phyloP scores from a whole-genome alignment of 2,329 filamentous ascomycete species.

The Raffaelea albimanens region DNA sequence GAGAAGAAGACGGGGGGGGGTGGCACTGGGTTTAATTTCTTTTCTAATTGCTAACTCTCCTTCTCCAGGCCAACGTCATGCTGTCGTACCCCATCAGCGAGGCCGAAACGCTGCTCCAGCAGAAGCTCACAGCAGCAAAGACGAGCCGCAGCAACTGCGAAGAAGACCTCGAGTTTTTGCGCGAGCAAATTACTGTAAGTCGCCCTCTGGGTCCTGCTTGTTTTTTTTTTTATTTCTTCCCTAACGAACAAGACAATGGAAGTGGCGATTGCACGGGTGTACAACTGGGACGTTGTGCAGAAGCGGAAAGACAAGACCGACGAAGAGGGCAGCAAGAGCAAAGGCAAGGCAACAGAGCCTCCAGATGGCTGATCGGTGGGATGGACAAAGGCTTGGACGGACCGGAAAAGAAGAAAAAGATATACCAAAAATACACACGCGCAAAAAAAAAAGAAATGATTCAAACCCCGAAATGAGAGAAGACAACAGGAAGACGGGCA shows the following conservation, averaged over 20 bases:
- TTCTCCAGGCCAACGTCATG: slow-evolving; percentile 81
- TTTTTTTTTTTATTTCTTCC: not conserved
- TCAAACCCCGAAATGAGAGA: no score
- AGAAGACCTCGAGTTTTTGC: slow-evolving; percentile 89
- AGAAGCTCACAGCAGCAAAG: slow-evolving; percentile 72
- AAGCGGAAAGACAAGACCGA: slow-evolving; percentile 81
- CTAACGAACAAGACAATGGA: slow-evolving; percentile 67
- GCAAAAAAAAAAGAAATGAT: not conserved
- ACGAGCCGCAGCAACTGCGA: slow-evolving; percentile 78
- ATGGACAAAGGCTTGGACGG: no score
- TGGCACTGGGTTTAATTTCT: not conserved
- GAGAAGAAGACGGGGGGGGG: no score
- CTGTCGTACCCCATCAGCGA: slow-evolving; percentile 86
- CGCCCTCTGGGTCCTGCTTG: not conserved
- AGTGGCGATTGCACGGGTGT: slow-evolving; percentile 91
- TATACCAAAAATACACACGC: not conserved
- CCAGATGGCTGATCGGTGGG: slow-evolving; percentile 23
- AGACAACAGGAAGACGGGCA: no score
- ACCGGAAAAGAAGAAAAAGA: slow-evolving; percentile 1
- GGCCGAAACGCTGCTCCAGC: slow-evolving; percentile 66
- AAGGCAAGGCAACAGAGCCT: slow-evolving; percentile 23
- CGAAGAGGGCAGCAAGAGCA: slow-evolving; percentile 39
- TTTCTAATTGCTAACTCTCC: not conserved
- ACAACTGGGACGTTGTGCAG: slow-evolving; percentile 98
- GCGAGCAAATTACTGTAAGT: slow-evolving; percentile 86